These are phyloP conservation scores for Hortaea sp. DNA, from an alignment of 2,329 filamentous ascomycete genomes.

Conservation along the genomic window DNA sequence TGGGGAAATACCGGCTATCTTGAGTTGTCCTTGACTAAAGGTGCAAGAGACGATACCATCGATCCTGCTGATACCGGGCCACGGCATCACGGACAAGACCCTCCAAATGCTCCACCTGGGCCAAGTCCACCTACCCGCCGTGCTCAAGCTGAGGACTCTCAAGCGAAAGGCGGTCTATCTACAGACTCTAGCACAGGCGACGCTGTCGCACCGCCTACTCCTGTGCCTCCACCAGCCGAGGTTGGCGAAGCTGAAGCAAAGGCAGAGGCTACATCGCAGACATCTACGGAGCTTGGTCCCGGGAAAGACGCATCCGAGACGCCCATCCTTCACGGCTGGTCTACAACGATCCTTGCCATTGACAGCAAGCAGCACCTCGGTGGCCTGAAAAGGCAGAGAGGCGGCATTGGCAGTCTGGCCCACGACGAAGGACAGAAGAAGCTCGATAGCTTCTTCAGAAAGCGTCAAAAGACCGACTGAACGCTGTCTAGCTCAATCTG, in stretches of 20 bases:
- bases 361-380: constrained; percentile 64
- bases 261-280: neutral
- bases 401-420: constrained; percentile 68
- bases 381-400: constrained; percentile 66
- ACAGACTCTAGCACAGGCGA: neutral
- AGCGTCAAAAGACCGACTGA: constrained; percentile 26
- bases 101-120: neutral
- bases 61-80: neutral
- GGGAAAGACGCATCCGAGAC: neutral
- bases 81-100: neutral
- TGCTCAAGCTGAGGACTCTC: neutral
- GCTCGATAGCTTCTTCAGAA: constrained; percentile 64
- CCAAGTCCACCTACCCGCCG: neutral
- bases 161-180: neutral
- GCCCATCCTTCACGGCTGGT: constrained; percentile 29
- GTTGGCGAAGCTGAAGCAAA: neutral
- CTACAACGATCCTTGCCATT: constrained; percentile 47
- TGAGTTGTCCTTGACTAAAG: constrained; percentile 23
- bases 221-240: neutral
- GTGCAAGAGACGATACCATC: neutral
- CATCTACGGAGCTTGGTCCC: neutral
- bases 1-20: constrained; percentile 60
- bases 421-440: constrained; percentile 68
- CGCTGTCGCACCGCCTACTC: neutral
- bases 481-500: neutral